A percentile compares a stretch with the other conserved stretches of the same genome.
Conservation (phyloP, 768 basidiomycete species). For the Kwoniella heveanensis region DNA sequence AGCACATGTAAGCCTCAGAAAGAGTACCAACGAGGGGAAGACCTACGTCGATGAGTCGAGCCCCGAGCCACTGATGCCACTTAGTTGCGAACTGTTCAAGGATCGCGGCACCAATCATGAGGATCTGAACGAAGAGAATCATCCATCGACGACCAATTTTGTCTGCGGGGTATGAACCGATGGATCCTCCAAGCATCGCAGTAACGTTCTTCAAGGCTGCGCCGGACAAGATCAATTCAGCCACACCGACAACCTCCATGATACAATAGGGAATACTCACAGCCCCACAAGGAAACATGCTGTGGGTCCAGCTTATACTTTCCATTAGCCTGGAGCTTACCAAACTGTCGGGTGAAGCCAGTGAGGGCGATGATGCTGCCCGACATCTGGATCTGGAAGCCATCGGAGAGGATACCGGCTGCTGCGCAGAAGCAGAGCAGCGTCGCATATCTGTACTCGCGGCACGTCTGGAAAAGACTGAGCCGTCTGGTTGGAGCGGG, state of each 20-base stretch:
- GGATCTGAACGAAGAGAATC: conserved; percentile 1
- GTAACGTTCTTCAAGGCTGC: too few species aligned
- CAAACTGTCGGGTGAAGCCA: conserved; percentile 40
- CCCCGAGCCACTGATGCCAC: not conserved
- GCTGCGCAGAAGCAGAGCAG: too few species aligned
- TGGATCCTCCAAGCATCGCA: not conserved
- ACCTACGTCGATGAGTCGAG: not conserved
- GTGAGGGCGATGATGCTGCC: conserved; percentile 41
- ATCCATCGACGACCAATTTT: not conserved
- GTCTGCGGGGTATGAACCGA: not conserved
- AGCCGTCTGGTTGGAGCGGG: too few species aligned
- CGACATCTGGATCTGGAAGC: conserved; percentile 31
- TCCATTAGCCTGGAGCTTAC: conserved; percentile 12
- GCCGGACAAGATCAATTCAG: too few species aligned
- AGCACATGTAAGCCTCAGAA: too few species aligned
- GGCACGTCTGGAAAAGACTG: too few species aligned
- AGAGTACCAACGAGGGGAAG: not conserved
- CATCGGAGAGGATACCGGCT: not conserved
- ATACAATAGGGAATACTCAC: too few species aligned
- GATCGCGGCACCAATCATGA: not conserved
- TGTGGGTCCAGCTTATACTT: conserved; percentile 16
- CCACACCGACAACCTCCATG: too few species aligned
- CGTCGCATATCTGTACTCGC: too few species aligned
- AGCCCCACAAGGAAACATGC: conserved; percentile 32
- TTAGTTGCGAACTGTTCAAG: not conserved